These are phyloP conservation scores for Stemphylium beticola DNA, from an alignment of 2,329 filamentous ascomycete genomes.

Conservation along the genomic window DNA sequence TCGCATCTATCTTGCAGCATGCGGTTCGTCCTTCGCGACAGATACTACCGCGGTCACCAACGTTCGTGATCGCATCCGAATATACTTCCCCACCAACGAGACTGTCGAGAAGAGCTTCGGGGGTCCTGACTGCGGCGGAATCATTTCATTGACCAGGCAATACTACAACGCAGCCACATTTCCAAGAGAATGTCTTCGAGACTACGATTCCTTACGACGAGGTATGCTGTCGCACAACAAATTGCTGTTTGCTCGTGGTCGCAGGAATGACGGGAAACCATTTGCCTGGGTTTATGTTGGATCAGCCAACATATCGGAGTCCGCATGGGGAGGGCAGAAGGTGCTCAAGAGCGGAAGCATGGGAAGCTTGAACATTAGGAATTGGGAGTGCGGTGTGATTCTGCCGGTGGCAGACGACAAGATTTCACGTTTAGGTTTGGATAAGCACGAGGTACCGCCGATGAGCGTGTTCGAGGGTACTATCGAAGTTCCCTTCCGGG, in stretches of 20 bases:
- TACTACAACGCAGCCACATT: constrained; percentile 76
- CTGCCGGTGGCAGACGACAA: constrained; percentile 60
- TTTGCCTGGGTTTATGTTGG: constrained; percentile 83
- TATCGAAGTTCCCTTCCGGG: constrained; percentile 69
- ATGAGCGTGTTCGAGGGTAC: constrained; percentile 60
- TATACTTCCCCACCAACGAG: constrained; percentile 42
- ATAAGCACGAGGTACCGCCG: constrained; percentile 31
- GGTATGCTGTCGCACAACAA: constrained; percentile 91
- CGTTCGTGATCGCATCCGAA: constrained; percentile 29
- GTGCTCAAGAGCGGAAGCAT: constrained; percentile 70
- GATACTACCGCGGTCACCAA: neutral
- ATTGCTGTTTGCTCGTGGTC: constrained; percentile 54
- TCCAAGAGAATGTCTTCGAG: constrained; percentile 72
- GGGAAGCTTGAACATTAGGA: constrained; percentile 75
- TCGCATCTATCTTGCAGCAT: constrained; percentile 63
- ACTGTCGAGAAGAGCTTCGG: constrained; percentile 67
- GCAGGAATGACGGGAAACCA: constrained; percentile 37
- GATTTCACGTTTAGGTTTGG: constrained; percentile 15
- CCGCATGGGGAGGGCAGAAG: constrained; percentile 85
- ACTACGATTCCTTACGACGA: constrained; percentile 73
- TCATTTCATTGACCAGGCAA: constrained; percentile 76
- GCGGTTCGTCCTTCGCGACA: constrained; percentile 47
- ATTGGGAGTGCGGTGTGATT: constrained; percentile 95
- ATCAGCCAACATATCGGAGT: constrained; percentile 90
- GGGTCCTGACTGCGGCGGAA: constrained; percentile 70